Evolutionary conservation across 495 filamentous ascomycete species (phyloP).

Genomic region (Acidiella bohemica): DNA sequence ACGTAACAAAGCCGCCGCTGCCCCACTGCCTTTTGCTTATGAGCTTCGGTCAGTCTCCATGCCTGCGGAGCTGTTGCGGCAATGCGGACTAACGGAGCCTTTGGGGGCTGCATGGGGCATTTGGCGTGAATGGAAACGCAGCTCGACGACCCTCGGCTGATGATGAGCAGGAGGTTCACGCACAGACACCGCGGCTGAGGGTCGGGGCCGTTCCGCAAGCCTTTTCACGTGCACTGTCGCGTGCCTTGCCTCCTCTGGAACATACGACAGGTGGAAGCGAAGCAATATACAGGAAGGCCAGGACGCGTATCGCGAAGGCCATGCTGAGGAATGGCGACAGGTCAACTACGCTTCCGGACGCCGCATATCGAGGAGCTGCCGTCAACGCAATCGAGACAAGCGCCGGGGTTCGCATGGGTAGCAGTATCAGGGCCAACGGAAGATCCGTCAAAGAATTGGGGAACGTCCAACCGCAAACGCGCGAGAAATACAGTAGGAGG

Average conservation of each 20-base stretch:
- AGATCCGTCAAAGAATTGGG: conserved; percentile 40
- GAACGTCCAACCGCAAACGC: conserved; percentile 51
- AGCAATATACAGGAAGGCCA: too few relatives aligned
- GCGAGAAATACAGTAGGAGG: conserved; percentile 24
- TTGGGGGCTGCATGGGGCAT: background rate
- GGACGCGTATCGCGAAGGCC: too few relatives aligned
- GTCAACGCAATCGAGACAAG: conserved; percentile 47
- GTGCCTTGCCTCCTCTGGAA: too few relatives aligned
- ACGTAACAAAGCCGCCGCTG: too few relatives aligned
- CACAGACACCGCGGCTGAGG: background rate
- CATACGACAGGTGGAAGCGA: too few relatives aligned
- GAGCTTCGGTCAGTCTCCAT: too few relatives aligned
- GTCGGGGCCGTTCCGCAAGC: background rate
- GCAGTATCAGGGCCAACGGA: conserved; percentile 47
- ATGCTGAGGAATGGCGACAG: conserved; percentile 12
- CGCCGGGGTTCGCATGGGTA: conserved; percentile 82
- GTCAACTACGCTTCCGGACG: conserved; percentile 31
- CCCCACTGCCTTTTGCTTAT: too few relatives aligned
- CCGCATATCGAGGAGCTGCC: conserved; percentile 64
- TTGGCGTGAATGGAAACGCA: background rate
- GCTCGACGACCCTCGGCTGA: background rate
- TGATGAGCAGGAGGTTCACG: background rate
- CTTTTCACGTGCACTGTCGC: conserved; percentile 6
- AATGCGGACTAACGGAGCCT: conserved; percentile 3
- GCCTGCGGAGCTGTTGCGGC: too few relatives aligned